Evolutionary conservation across 1,284 basidiomycete genomes (phyloP).

Genomic region (Cutaneotrichosporon sp.): DNA sequence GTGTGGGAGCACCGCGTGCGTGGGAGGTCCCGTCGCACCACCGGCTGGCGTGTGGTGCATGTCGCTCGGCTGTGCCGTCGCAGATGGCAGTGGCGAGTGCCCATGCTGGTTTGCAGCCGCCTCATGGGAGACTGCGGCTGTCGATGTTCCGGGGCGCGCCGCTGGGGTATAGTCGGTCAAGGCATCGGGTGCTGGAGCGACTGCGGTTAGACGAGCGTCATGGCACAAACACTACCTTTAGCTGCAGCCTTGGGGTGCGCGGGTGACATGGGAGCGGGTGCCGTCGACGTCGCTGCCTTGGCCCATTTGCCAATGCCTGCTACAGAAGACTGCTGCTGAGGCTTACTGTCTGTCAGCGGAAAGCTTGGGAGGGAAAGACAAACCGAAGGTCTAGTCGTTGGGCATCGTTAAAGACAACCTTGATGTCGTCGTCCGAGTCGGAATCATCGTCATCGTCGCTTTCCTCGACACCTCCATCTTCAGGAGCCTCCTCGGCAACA

Average conservation of each 20-base stretch:
- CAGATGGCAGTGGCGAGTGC: slow-evolving; percentile 1
- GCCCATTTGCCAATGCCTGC: slow-evolving; percentile 47
- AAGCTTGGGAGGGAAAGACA: slow-evolving; percentile 5
- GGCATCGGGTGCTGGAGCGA: slow-evolving; percentile 57
- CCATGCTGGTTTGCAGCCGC: slow-evolving; percentile 23
- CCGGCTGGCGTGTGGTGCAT: slow-evolving; percentile 12
- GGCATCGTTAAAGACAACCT: slow-evolving; percentile 44
- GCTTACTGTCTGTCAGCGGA: slow-evolving; percentile 30
- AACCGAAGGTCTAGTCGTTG: slow-evolving; percentile 19
- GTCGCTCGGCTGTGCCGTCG: slow-evolving; percentile 5
- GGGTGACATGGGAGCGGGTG: slow-evolving; percentile 24
- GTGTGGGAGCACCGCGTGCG: slow-evolving; percentile 24
- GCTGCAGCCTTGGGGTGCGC: slow-evolving; percentile 14
- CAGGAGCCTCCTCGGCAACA: slow-evolving; percentile 27
- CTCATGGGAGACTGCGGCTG: slow-evolving; percentile 29
- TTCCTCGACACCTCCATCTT: slow-evolving; percentile 42
- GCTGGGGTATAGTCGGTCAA: slow-evolving; percentile 87
- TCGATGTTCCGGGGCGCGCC: slow-evolving; percentile 54
- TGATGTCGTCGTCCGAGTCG: slow-evolving; percentile 47
- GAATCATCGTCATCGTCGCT: slow-evolving; percentile 36
- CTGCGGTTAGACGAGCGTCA: slow-evolving; percentile 5
- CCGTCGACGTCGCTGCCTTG: slow-evolving; percentile 34
- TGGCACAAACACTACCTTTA: slow-evolving; percentile 16
- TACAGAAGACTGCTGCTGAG: slow-evolving; percentile 35
- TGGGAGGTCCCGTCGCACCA: slow-evolving; percentile 18